Conservation (phyloP, 345 rosid species). For the Aurinia saxatilis region DNA sequence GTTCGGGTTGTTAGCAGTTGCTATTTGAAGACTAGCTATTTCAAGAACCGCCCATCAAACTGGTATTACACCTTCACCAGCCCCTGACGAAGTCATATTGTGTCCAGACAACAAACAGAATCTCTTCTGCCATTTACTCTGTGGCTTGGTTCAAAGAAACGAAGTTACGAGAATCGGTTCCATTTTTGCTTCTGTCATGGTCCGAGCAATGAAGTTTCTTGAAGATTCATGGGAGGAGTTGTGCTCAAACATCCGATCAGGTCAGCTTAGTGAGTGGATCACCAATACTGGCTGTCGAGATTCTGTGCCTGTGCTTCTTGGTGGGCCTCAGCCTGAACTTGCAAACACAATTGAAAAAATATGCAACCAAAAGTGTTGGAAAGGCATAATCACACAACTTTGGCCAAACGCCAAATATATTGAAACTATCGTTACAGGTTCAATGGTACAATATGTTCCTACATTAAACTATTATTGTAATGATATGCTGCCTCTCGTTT, state of each 20-base stretch:
- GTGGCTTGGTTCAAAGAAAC: conserved; percentile 49
- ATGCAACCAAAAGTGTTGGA: conserved; percentile 45
- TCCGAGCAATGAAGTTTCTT: conserved; percentile 51
- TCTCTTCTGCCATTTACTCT: conserved; percentile 53
- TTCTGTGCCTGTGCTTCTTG: conserved; percentile 29
- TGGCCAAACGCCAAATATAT: conserved; percentile 59
- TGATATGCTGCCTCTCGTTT: conserved; percentile 51
- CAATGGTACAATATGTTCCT: conserved; percentile 51
- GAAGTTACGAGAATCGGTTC: conserved; percentile 50
- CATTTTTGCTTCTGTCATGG: conserved; percentile 44
- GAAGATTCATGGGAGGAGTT: conserved; percentile 48
- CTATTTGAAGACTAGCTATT: conserved; percentile 34
- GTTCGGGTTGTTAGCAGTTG: background rate
- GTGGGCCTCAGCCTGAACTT: conserved; percentile 30
- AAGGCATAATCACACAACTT: conserved; percentile 49
- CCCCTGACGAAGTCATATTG: conserved; percentile 51
- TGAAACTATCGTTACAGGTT: conserved; percentile 50
- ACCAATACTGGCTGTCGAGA: conserved; percentile 35
- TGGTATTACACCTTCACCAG: conserved; percentile 32
- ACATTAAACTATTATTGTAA: conserved; percentile 49
- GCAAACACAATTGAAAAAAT: conserved; percentile 32
- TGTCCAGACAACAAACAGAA: conserved; percentile 56
- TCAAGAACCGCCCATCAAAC: conserved; percentile 42
- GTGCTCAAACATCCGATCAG: conserved; percentile 41
- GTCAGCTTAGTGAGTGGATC: conserved; percentile 50